Base-by-base conservation (phyloP, 1,284 basidiomycete genomes). In the Cryptococcus sp. region DNA sequence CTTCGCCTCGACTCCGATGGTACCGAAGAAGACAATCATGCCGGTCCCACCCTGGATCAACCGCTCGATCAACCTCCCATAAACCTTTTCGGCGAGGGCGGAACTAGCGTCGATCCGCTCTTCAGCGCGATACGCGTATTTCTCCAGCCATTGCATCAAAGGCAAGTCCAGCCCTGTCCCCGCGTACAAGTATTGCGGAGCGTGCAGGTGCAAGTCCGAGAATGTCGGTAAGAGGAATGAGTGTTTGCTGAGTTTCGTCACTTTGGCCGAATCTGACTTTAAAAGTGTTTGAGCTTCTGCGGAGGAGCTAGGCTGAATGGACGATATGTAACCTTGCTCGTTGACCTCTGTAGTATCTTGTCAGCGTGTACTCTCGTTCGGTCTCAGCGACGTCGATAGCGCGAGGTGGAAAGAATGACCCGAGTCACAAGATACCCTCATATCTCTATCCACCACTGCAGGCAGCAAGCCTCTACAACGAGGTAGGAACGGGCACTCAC, bases 161-260 rank as follows among this genome's bases (percentile, higher is more conserved):
- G 90, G 88, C 3, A 90, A 82, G 70, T 93, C 88, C 6, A 92
- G 81, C 0, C 90, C 90, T 5, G 86, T 90, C 3, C 91, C 91
- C 60, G 89, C 87, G 61, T 91, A 92, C 40, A 91, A 81, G 70
- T 88, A 91, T 70, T 93, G 91, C 1, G 90, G 89, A 0, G 89
- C 89, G 72, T 93, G 91, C 0, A 92, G 81, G 70, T 92, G 90
- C 10, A 89, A 79, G 73, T 92, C 91, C 63, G 83, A 84, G 73
- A 91, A 93, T 0, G 86, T 85, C 0, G 90, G 89, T 5, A 89
- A 65, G 39, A 93, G 60, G 75, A 92, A 91, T 45, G 80, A 82
- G 22, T 87, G 86, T 3, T 61, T 47, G 3, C 83, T 82, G 15
- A 87, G 52, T 29, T 22, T 19, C 5, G 55, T 16, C 46, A 51